Conservation (phyloP, 148 eudicot species). For the Silene conica region DNA sequence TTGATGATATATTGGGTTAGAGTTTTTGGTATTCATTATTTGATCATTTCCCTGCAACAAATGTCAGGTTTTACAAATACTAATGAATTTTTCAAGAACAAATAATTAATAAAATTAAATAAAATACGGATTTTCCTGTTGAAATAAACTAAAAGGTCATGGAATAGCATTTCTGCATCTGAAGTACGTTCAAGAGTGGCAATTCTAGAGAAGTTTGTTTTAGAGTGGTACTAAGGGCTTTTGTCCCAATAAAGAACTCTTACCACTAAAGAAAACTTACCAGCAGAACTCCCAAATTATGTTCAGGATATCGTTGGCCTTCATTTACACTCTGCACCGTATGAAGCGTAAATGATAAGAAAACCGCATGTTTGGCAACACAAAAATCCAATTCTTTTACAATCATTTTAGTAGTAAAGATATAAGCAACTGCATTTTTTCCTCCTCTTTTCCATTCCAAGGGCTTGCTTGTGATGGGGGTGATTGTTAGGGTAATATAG, state of each 20-base stretch:
- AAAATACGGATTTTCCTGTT: neutral
- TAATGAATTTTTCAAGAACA: too few species aligned
- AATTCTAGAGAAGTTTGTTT: neutral
- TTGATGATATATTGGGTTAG: neutral
- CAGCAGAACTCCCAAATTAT: constrained; percentile 82
- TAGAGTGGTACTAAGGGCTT: neutral
- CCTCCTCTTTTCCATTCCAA: neutral
- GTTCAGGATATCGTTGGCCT: constrained; percentile 52
- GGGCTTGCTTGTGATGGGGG: neutral
- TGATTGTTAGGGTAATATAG: neutral
- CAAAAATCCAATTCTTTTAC: neutral
- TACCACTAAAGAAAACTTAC: constrained; percentile 34
- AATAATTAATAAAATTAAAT: too few species aligned
- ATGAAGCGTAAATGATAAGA: constrained; percentile 8
- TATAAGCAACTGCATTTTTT: too few species aligned
- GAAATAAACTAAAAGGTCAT: neutral
- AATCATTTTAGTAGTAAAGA: neutral
- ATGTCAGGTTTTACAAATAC: neutral
- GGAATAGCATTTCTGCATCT: neutral
- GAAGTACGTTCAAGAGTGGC: neutral
- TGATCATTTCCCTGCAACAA: too few species aligned
- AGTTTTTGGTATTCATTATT: neutral
- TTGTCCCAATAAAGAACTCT: neutral
- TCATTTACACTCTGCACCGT: constrained; percentile 52
- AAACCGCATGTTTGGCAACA: neutral